These are phyloP conservation scores for Tylopilus intermedius DNA, from an alignment of 768 basidiomycete genomes.

Conservation along the genomic window DNA sequence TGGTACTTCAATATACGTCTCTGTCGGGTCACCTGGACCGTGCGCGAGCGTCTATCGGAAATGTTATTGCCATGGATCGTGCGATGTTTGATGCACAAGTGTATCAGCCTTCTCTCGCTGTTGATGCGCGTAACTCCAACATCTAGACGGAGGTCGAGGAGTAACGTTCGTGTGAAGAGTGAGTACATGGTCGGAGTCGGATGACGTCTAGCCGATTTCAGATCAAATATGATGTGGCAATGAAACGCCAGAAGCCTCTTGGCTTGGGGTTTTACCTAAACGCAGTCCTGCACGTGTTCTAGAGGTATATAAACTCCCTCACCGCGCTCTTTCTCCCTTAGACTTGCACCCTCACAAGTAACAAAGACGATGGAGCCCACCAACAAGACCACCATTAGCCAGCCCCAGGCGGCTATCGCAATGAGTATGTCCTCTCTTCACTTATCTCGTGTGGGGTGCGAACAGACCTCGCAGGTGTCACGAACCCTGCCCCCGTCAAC, in stretches of 20 bases:
- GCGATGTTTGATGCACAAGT: too few species aligned
- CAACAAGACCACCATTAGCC: conserved; percentile 37
- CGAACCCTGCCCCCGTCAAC: conserved; percentile 41
- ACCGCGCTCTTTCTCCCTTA: neutral
- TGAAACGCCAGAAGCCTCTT: too few species aligned
- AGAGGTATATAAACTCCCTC: conserved; percentile 7
- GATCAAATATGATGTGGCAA: too few species aligned
- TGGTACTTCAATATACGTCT: conserved; percentile 9
- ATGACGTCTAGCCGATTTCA: too few species aligned
- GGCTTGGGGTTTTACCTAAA: too few species aligned
- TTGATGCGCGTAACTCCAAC: too few species aligned
- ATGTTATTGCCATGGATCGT: neutral
- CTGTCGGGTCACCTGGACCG: neutral
- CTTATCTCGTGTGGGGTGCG: neutral
- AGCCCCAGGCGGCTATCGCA: conserved; percentile 55
- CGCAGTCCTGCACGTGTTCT: neutral
- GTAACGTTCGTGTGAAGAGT: too few species aligned
- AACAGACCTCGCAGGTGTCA: conserved; percentile 35
- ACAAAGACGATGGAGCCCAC: conserved; percentile 28
- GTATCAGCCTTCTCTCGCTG: neutral
- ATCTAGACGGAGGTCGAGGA: too few species aligned
- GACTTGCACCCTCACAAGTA: conserved; percentile 22
- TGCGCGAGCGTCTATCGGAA: neutral
- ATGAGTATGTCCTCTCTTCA: conserved; percentile 51
- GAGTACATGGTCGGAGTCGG: too few species aligned